phyloP scores from a whole-genome alignment of 2,329 filamentous ascomycete genomes.

The Spiromastix sp. region DNA sequence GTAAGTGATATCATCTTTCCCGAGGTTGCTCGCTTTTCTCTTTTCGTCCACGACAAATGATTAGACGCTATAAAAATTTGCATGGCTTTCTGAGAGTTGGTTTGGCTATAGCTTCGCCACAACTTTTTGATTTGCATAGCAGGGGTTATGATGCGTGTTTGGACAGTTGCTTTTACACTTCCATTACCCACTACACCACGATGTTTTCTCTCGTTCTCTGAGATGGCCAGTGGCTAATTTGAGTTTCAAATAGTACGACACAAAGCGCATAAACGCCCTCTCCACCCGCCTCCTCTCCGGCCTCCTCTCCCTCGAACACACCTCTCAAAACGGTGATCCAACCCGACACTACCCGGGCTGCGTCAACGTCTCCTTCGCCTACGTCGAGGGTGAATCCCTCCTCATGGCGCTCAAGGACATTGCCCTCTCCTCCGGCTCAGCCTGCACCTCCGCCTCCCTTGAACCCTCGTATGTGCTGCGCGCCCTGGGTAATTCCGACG shows the following conservation, averaged over 20 bases:
- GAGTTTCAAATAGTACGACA: slow-evolving; percentile 67
- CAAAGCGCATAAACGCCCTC: slow-evolving; percentile 68
- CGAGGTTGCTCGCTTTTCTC: slow-evolving; percentile 10
- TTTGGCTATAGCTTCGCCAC: slow-evolving; percentile 40
- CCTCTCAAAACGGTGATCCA: slow-evolving; percentile 76
- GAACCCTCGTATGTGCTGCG: slow-evolving; percentile 95
- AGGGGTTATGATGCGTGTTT: slow-evolving; percentile 49
- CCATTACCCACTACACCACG: no score
- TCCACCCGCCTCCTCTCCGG: slow-evolving; percentile 77
- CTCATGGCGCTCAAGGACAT: slow-evolving; percentile 98
- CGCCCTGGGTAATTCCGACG: slow-evolving; percentile 89
- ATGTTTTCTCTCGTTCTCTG: slow-evolving; percentile 17
- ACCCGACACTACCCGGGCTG: slow-evolving; percentile 86
- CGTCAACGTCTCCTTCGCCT: slow-evolving; percentile 96
- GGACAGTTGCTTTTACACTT: not conserved
- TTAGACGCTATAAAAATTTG: slow-evolving; percentile 75
- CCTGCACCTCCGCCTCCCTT: slow-evolving; percentile 91
- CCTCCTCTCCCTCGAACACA: slow-evolving; percentile 83
- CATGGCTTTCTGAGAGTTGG: slow-evolving; percentile 81
- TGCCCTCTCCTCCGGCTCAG: slow-evolving; percentile 88
- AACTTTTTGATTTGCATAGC: slow-evolving; percentile 53
- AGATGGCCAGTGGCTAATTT: slow-evolving; percentile 16
- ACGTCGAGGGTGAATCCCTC: slow-evolving; percentile 94
- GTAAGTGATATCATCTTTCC: slow-evolving; percentile 46
- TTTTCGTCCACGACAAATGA: slow-evolving; percentile 42